A percentile compares a stretch with the other conserved stretches of the same genome.
Conservation (phyloP, 805 yeast species). For the Blastobotrys chiropterorum region DNA sequence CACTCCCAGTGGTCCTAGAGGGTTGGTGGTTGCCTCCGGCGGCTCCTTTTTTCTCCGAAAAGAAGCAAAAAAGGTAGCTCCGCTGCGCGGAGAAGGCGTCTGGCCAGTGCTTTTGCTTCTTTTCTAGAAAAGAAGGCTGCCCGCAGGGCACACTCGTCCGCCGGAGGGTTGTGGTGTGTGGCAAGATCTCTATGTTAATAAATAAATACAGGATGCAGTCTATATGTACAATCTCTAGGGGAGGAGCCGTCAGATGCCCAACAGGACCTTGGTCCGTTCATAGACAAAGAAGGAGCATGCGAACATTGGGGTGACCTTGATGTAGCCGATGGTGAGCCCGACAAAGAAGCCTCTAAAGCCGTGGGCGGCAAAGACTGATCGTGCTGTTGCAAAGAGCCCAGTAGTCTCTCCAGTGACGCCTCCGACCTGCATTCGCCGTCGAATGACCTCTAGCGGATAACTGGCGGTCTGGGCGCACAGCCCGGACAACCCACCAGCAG, state of each 20-base stretch:
- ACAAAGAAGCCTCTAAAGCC: slow-evolving; percentile 89
- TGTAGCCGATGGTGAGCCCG: slow-evolving; percentile 90
- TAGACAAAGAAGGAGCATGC: slow-evolving; percentile 94
- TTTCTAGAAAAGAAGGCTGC: no score
- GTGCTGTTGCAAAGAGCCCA: slow-evolving; percentile 32
- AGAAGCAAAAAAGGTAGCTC: background rate
- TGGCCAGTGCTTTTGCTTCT: no score
- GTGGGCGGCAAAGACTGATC: slow-evolving; percentile 57
- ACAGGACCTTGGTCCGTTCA: slow-evolving; percentile 67
- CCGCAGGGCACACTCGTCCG: no score
- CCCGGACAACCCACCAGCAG: slow-evolving; percentile 96
- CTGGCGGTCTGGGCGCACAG: slow-evolving; percentile 93
- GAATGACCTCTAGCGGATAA: slow-evolving; percentile 90
- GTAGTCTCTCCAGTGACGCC: slow-evolving; percentile 47
- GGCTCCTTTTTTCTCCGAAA: background rate
- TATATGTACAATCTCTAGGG: background rate
- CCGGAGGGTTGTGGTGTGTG: no score
- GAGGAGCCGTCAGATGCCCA: slow-evolving; percentile 55
- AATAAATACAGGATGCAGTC: background rate
- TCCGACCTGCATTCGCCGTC: slow-evolving; percentile 95
- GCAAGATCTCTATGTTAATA: background rate
- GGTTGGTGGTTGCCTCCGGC: background rate
- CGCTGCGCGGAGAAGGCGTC: no score
- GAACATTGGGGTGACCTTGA: slow-evolving; percentile 94
- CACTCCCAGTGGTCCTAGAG: no score